phyloP scores from a whole-genome alignment of 2,329 filamentous ascomycete species.

The Cercospora canescens region DNA sequence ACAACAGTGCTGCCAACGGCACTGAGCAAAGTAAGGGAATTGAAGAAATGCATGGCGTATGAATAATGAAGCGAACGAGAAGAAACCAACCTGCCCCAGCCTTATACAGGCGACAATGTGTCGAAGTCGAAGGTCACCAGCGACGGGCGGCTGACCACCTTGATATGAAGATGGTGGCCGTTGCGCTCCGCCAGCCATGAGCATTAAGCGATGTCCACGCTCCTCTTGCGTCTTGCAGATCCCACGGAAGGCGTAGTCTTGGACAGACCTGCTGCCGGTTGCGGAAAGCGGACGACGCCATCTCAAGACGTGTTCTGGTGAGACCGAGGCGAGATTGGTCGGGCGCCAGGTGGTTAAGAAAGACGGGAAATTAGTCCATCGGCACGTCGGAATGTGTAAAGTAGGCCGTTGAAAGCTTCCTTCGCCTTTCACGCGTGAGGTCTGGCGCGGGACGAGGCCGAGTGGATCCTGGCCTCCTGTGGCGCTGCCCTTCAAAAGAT shows the following conservation, averaged over 20 bases:
- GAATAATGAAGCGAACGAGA: background rate
- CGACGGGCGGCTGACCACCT: conserved; percentile 6
- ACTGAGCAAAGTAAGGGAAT: conserved; percentile 14
- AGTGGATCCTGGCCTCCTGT: conserved; percentile 12
- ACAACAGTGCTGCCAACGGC: conserved; percentile 19
- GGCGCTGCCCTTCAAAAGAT: background rate
- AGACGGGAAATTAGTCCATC: conserved; percentile 5
- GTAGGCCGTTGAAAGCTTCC: conserved; percentile 10
- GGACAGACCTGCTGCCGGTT: background rate
- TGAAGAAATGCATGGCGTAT: conserved; percentile 19
- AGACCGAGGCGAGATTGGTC: background rate
- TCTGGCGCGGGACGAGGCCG: conserved; percentile 6
- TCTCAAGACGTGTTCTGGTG: background rate
- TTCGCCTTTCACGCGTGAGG: background rate
- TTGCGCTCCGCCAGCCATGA: conserved; percentile 6
- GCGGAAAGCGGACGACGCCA: conserved; percentile 3
- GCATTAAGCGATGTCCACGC: background rate
- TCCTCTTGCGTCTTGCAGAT: background rate
- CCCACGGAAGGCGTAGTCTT: background rate
- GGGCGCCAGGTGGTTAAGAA: background rate
- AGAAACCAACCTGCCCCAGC: conserved; percentile 1
- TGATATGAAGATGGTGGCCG: background rate
- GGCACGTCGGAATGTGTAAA: background rate
- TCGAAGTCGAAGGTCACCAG: conserved; percentile 3
- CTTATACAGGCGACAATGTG: conserved; percentile 8